phyloP scores from a whole-genome alignment of 2,329 filamentous ascomycete genomes.

The Alternaria panax region DNA sequence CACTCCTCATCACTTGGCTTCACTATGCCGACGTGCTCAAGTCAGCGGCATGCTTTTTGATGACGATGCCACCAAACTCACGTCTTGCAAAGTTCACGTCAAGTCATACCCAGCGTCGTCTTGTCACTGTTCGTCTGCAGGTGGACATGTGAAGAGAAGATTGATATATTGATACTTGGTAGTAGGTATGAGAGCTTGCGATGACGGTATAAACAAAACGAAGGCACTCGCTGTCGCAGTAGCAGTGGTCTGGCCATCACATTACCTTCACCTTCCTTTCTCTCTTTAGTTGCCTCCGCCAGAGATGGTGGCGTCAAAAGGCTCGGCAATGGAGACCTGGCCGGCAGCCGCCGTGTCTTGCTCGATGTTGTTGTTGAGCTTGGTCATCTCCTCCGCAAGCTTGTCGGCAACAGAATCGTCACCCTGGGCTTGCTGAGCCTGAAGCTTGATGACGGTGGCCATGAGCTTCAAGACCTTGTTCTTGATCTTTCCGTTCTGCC shows the following conservation, averaged over 20 bases:
- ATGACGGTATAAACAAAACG: not conserved
- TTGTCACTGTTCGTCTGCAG: not conserved
- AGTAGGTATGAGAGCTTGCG: not conserved
- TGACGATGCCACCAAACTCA: not conserved
- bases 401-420: conserved; percentile 53
- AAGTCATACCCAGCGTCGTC: not conserved
- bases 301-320: conserved; percentile 40
- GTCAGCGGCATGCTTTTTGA: not conserved
- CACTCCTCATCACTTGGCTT: too few species aligned
- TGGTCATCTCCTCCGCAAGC: conserved; percentile 58
- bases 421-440: conserved; percentile 63
- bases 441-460: conserved; percentile 60
- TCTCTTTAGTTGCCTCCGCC: conserved; percentile 20
- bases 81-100: not conserved
- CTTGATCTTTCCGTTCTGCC: conserved; percentile 65
- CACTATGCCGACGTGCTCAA: too few species aligned
- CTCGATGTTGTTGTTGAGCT: conserved; percentile 63
- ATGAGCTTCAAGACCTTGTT: conserved; percentile 68
- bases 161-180: not conserved
- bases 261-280: not conserved
- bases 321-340: conserved; percentile 48
- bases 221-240: too few species aligned
- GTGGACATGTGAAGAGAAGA: not conserved
- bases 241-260: not conserved
- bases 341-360: conserved; percentile 59